Evolutionary conservation across 768 basidiomycete species (phyloP).

Genomic region (Lactarius vividus): DNA sequence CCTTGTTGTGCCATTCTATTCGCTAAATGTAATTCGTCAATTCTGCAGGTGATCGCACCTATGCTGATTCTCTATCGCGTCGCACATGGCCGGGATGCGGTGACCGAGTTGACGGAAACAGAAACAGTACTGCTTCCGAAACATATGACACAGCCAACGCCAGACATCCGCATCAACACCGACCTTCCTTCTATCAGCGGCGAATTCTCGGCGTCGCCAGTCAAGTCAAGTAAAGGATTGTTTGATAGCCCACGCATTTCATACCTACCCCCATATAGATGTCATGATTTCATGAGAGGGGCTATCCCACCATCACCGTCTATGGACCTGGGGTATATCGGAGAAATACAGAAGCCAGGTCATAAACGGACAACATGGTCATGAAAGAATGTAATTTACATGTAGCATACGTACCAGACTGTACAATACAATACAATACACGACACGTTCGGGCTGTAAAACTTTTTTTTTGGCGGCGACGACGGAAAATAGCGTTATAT

Average conservation of each 20-base stretch:
- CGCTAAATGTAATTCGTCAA: neutral
- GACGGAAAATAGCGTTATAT: neutral
- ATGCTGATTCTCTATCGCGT: constrained; percentile 27
- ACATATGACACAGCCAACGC: neutral
- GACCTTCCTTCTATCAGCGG: neutral
- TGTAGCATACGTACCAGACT: neutral
- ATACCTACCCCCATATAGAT: constrained; percentile 8
- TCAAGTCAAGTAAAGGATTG: constrained; percentile 2
- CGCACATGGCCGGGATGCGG: constrained; percentile 13
- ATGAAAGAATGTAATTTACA: constrained; percentile 1
- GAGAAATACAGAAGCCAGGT: neutral
- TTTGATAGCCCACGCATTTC: constrained; percentile 1
- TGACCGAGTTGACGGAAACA: neutral
- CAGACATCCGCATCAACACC: constrained; percentile 4
- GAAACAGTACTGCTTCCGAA: neutral
- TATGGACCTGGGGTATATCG: neutral
- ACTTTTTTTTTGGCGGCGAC: constrained; percentile 18
- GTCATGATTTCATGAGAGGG: neutral
- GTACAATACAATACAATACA: no score
- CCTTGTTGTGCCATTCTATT: neutral
- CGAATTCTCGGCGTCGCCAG: neutral
- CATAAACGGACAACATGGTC: neutral
- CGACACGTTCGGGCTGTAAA: neutral
- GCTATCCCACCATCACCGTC: constrained; percentile 13
- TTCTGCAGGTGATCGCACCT: constrained; percentile 22